phyloP scores from a whole-genome alignment of 306 rosid genomes.

The Casuarina cunninghamiana region DNA sequence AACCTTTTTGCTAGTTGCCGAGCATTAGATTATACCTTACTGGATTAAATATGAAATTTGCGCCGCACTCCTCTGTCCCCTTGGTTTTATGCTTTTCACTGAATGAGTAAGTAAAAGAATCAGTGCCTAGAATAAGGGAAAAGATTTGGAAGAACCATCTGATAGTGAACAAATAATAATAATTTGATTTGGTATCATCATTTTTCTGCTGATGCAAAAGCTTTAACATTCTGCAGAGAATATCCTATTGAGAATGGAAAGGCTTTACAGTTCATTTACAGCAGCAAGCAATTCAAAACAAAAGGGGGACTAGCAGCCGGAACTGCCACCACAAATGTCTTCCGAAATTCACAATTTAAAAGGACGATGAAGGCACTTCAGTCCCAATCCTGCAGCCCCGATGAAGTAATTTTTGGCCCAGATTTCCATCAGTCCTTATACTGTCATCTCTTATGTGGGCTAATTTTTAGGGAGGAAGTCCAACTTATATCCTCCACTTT shows the following conservation, averaged over 20 bases:
- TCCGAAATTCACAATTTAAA: conserved; percentile 39
- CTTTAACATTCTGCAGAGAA: conserved; percentile 46
- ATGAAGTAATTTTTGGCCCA: conserved; percentile 76
- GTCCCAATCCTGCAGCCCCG: conserved; percentile 72
- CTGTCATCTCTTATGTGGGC: conserved; percentile 89
- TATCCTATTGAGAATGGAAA: conserved; percentile 73
- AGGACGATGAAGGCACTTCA: conserved; percentile 50
- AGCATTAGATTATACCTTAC: background rate
- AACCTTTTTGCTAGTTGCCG: background rate
- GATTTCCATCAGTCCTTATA: conserved; percentile 86
- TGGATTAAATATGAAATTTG: conserved; percentile 2
- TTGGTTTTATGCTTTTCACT: background rate
- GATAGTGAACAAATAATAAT: background rate
- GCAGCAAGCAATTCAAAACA: conserved; percentile 75
- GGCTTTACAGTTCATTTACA: conserved; percentile 72
- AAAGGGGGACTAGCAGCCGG: conserved; percentile 76
- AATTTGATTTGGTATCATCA: background rate
- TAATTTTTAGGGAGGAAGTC: conserved; percentile 62
- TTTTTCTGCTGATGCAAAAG: conserved; percentile 23
- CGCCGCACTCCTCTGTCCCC: background rate
- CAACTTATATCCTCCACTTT: conserved; percentile 62
- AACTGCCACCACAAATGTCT: conserved; percentile 87
- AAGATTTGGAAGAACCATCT: background rate
- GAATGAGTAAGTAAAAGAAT: background rate
- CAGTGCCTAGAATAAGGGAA: background rate